These are phyloP conservation scores for Phellopilus nigrolimitatus DNA, from an alignment of 1,284 basidiomycete species.

Conservation along the genomic window DNA sequence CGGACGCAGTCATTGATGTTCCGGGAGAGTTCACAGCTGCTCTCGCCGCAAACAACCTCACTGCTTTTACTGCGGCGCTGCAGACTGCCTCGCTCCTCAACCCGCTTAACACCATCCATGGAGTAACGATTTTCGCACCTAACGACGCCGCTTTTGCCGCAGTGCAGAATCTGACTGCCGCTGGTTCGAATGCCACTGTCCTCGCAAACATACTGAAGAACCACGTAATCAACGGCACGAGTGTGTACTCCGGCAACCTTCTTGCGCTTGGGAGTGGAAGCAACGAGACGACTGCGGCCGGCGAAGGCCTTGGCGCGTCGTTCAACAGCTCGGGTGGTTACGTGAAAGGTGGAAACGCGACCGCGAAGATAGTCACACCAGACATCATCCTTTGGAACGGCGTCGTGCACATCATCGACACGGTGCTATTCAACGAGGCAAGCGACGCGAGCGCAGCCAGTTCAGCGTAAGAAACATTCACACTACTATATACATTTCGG, in stretches of 20 bases:
- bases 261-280: conserved; percentile 21
- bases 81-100: conserved; percentile 35
- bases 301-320: conserved; percentile 49
- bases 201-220: conserved; percentile 50
- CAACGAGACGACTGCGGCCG: conserved; percentile 53
- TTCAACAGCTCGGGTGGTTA: conserved; percentile 60
- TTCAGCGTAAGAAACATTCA: conserved; percentile 43
- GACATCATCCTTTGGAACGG: conserved; percentile 70
- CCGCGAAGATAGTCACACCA: conserved; percentile 53
- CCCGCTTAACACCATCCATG: conserved; percentile 38
- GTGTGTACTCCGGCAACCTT: conserved; percentile 58
- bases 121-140: conserved; percentile 71
- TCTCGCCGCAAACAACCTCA: conserved; percentile 39
- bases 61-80: conserved; percentile 32
- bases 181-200: conserved; percentile 44
- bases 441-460: conserved; percentile 47
- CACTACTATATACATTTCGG: not conserved
- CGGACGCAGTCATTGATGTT: conserved; percentile 49
- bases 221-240: conserved; percentile 69
- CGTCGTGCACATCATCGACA: conserved; percentile 67
- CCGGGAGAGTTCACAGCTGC: conserved; percentile 47
- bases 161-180: conserved; percentile 31
- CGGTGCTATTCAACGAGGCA: conserved; percentile 52
- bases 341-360: conserved; percentile 49
- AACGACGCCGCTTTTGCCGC: conserved; percentile 45